Evolutionary conservation across 192 early-diverging fungal genomes (phyloP).

Genomic region (Mortierella hygrophila): DNA sequence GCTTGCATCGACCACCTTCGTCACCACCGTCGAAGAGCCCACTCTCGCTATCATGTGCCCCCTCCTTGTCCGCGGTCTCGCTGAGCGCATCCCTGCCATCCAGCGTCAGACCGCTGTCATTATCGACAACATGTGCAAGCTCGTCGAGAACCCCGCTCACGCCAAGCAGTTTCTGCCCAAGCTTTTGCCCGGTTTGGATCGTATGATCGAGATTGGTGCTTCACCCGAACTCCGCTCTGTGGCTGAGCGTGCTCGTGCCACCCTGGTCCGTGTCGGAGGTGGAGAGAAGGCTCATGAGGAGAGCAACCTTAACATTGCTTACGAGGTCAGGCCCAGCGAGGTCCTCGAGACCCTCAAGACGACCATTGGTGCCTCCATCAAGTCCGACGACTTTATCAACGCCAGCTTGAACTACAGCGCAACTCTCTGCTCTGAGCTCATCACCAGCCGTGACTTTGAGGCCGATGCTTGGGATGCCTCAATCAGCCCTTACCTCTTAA

Average conservation of each 20-base stretch:
- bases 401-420: constrained; percentile 70
- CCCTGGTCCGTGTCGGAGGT: constrained; percentile 76
- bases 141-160: constrained; percentile 85
- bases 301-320: constrained; percentile 61
- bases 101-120: constrained; percentile 83
- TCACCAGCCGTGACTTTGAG: constrained; percentile 72
- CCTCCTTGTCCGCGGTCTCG: constrained; percentile 74
- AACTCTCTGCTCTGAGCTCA: constrained; percentile 69
- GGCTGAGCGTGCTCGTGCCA: constrained; percentile 75
- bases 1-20: constrained; percentile 85
- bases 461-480: constrained; percentile 74
- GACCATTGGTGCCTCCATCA: constrained; percentile 47
- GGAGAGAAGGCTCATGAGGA: constrained; percentile 55
- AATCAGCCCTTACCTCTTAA: constrained; percentile 66
- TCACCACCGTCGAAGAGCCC: constrained; percentile 79
- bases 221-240: constrained; percentile 85
- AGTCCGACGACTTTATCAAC: constrained; percentile 58
- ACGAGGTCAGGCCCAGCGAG: constrained; percentile 62
- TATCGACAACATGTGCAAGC: constrained; percentile 93
- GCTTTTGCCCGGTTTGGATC: constrained; percentile 81
- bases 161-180: constrained; percentile 85
- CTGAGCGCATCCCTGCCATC: constrained; percentile 76
- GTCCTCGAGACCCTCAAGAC: constrained; percentile 63
- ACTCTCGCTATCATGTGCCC: constrained; percentile 88
- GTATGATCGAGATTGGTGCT: constrained; percentile 78